Conservation (phyloP, 2,329 filamentous ascomycete species). For the Colletotrichum theobromicola region DNA sequence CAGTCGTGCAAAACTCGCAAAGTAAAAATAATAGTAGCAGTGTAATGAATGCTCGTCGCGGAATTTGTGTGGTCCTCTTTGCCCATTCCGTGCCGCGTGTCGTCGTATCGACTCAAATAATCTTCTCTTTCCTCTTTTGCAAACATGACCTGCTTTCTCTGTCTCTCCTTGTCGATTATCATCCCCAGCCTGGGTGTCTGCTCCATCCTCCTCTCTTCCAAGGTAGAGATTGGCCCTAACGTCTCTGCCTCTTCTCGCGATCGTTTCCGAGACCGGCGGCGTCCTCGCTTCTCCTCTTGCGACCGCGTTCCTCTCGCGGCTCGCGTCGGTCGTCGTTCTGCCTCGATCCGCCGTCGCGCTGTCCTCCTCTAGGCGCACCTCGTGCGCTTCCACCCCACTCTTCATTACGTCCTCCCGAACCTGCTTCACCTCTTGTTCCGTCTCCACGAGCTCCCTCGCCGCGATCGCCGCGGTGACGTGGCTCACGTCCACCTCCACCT, state of each 20-base stretch:
- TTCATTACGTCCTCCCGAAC: slow-evolving; percentile 31
- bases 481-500: slow-evolving; percentile 6
- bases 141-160: not conserved
- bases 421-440: slow-evolving; percentile 11
- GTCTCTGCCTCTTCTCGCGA: slow-evolving; percentile 60
- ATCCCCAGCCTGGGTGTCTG: not conserved
- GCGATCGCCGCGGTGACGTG: slow-evolving; percentile 36
- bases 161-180: not conserved
- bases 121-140: not conserved
- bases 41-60: slow-evolving; percentile 12
- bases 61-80: not conserved
- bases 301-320: slow-evolving; percentile 40
- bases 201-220: not conserved
- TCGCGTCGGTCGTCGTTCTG: slow-evolving; percentile 34
- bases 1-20: slow-evolving; percentile 3
- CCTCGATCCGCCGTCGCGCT: slow-evolving; percentile 32
- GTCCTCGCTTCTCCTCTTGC: slow-evolving; percentile 56
- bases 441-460: slow-evolving; percentile 16
- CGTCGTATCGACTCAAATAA: slow-evolving; percentile 7
- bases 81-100: slow-evolving; percentile 9
- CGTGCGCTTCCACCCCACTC: slow-evolving; percentile 22
- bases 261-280: slow-evolving; percentile 45
- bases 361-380: slow-evolving; percentile 30
- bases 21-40: slow-evolving; percentile 10
- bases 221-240: slow-evolving; percentile 37